phyloP scores from a whole-genome alignment of 2,329 filamentous ascomycete species.

The Fusarium foetens region DNA sequence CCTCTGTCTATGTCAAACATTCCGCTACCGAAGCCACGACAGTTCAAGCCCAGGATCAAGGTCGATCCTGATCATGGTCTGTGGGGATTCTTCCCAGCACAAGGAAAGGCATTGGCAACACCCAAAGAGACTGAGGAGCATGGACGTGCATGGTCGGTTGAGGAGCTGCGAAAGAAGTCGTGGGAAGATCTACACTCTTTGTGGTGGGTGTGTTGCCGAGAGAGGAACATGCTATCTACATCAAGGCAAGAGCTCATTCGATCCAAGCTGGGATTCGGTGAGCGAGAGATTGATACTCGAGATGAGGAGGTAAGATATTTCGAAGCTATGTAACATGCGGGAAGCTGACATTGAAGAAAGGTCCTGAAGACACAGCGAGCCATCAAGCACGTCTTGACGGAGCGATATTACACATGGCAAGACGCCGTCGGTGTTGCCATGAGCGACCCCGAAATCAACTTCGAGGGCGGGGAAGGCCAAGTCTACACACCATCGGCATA shows the following conservation, averaged over 20 bases:
- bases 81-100: constrained; percentile 87
- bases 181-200: constrained; percentile 93
- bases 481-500: constrained; percentile 60
- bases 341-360: constrained; percentile 56
- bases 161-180: constrained; percentile 87
- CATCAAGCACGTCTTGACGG: constrained; percentile 87
- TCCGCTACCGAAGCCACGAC: constrained; percentile 75
- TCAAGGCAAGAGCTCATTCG: constrained; percentile 74
- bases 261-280: constrained; percentile 77
- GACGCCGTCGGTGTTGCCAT: constrained; percentile 75
- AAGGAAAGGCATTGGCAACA: constrained; percentile 73
- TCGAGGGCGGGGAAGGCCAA: constrained; percentile 58
- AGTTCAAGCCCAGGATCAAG: constrained; percentile 67
- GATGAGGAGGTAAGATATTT: constrained; percentile 71
- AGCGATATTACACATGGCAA: constrained; percentile 89
- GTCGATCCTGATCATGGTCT: constrained; percentile 84
- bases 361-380: constrained; percentile 79
- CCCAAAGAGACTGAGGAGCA: constrained; percentile 77
- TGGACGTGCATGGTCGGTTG: constrained; percentile 84
- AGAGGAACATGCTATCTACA: constrained; percentile 90
- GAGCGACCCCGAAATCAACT: constrained; percentile 73
- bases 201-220: constrained; percentile 95
- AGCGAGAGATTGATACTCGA: constrained; percentile 71
- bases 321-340: not conserved
- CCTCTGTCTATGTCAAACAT: constrained; percentile 78